Evolutionary conservation across 2,329 filamentous ascomycete genomes (phyloP).

Genomic region (Sarocladium brachiariae): DNA sequence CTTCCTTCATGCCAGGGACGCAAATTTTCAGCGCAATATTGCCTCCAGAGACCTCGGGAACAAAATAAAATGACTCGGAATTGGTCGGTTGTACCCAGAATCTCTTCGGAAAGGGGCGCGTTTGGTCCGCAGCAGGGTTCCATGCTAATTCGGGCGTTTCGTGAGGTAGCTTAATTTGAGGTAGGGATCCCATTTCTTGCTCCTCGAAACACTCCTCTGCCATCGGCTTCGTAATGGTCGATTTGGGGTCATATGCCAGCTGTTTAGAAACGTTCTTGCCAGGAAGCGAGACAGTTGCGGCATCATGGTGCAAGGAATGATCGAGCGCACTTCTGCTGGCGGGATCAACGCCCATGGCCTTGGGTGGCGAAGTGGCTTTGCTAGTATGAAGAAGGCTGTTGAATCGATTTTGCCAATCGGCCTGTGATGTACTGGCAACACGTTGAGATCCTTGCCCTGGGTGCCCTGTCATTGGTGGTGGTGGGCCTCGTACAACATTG

Average conservation of each 20-base stretch:
- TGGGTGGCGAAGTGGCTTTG: slow-evolving; percentile 53
- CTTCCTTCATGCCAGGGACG: slow-evolving; percentile 35
- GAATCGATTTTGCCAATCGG: slow-evolving; percentile 75
- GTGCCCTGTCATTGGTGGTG: slow-evolving; percentile 15
- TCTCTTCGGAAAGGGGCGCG: slow-evolving; percentile 47
- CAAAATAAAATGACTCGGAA: slow-evolving; percentile 28
- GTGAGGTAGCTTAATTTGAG: slow-evolving; percentile 60
- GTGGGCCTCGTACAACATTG: slow-evolving; percentile 20
- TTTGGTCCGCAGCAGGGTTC: slow-evolving; percentile 48
- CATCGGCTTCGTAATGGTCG: slow-evolving; percentile 57
- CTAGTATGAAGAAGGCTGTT: slow-evolving; percentile 69
- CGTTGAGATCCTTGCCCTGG: slow-evolving; percentile 17
- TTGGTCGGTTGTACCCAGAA: slow-evolving; percentile 35
- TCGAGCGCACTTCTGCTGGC: slow-evolving; percentile 62
- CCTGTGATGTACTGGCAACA: slow-evolving; percentile 22
- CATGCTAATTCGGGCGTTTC: slow-evolving; percentile 56
- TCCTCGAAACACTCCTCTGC: slow-evolving; percentile 77
- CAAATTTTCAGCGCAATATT: slow-evolving; percentile 29
- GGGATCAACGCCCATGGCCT: slow-evolving; percentile 57
- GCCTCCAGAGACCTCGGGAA: slow-evolving; percentile 24
- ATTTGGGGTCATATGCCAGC: slow-evolving; percentile 32
- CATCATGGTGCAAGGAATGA: slow-evolving; percentile 37
- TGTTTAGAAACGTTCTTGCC: slow-evolving; percentile 14
- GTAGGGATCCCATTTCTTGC: slow-evolving; percentile 73
- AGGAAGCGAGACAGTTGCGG: slow-evolving; percentile 66